These are phyloP conservation scores for Gentiana dahurica DNA, from an alignment of 257 asterid genomes.

Conservation along the genomic window DNA sequence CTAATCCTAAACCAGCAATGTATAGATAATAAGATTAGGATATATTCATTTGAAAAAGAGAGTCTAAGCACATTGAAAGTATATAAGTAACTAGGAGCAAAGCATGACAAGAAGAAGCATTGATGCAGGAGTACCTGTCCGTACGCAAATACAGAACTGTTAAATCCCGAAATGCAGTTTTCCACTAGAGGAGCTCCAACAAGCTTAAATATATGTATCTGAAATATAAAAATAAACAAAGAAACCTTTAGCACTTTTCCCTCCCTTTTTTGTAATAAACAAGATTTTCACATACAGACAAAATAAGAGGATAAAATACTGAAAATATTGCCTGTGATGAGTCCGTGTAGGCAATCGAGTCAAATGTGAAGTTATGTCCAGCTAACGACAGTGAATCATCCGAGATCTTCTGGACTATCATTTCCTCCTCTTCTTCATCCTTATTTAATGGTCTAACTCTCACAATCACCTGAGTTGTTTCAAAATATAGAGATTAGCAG, in stretches of 20 bases:
- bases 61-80: too few species aligned
- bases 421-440: conserved; percentile 68
- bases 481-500: conserved; percentile 5
- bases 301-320: neutral
- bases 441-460: conserved; percentile 82
- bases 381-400: conserved; percentile 63
- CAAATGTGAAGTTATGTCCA: conserved; percentile 76
- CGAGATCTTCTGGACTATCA: conserved; percentile 51
- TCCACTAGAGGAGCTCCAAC: conserved; percentile 94
- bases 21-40: too few species aligned
- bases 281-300: neutral
- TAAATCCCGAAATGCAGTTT: conserved; percentile 95
- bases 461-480: conserved; percentile 55
- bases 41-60: too few species aligned
- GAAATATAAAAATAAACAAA: conserved; percentile 21
- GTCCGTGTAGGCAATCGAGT: conserved; percentile 69
- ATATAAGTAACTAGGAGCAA: neutral
- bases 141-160: conserved; percentile 95
- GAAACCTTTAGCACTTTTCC: conserved; percentile 8
- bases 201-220: conserved; percentile 84
- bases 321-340: conserved; percentile 65
- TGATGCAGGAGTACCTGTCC: conserved; percentile 61
- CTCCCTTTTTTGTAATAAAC: neutral
- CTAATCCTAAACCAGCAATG: neutral
- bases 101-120: neutral